Conservation (phyloP, 164 flowering plant genomes). For the Pachysandra terminalis region DNA sequence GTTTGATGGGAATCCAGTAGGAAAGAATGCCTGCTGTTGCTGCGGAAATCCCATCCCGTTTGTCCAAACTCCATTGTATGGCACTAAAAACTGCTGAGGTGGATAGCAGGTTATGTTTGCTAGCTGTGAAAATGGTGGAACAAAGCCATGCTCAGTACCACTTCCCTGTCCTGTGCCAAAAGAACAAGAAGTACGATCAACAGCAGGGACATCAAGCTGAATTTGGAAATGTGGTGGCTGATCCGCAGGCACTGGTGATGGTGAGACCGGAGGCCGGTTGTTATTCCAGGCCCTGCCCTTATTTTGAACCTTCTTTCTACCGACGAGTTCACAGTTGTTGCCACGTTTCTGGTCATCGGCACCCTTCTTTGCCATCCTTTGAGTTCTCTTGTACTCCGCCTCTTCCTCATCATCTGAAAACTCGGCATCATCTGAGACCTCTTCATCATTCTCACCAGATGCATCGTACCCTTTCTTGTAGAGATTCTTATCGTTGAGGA, state of each 20-base stretch:
- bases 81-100: conserved; percentile 12
- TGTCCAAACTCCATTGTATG: conserved; percentile 28
- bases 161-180: conserved; percentile 16
- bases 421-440: conserved; percentile 63
- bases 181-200: conserved; percentile 8
- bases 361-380: conserved; percentile 55
- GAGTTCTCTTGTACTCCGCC: conserved; percentile 70
- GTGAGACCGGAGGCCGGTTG: conserved; percentile 13
- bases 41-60: conserved; percentile 38
- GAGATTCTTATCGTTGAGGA: conserved; percentile 62
- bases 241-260: conserved; percentile 1
- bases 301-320: conserved; percentile 36
- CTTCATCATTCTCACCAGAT: conserved; percentile 91
- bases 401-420: conserved; percentile 98
- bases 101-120: conserved; percentile 16
- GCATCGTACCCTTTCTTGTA: conserved; percentile 93
- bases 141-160: conserved; percentile 11
- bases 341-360: conserved; percentile 34
- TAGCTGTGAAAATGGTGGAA: conserved; percentile 26
- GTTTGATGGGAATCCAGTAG: conserved; percentile 31
- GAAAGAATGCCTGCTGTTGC: conserved; percentile 27
- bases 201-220: conserved; percentile 17
- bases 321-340: conserved; percentile 32
- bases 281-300: conserved; percentile 28
- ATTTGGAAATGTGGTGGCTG: conserved; percentile 15